phyloP scores from a whole-genome alignment of 2,329 filamentous ascomycete species.

The Drechslerella dactyloides region DNA sequence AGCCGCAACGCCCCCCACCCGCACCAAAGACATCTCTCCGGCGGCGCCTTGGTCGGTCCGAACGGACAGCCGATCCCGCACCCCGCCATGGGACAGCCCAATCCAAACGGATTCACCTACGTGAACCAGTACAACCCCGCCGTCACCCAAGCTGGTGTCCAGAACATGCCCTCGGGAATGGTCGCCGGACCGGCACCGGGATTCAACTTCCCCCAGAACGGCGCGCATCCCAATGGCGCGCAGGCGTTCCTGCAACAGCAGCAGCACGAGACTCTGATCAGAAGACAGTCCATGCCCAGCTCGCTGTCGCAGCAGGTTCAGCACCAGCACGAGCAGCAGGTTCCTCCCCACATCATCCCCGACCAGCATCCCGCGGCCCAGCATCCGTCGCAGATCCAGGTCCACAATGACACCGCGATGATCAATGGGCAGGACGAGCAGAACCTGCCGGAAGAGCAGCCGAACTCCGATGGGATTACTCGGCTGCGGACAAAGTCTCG shows the following conservation, averaged over 20 bases:
- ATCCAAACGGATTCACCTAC: constrained; percentile 42
- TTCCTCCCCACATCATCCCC: constrained; percentile 62
- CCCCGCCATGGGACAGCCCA: constrained; percentile 32
- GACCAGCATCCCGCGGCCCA: constrained; percentile 57
- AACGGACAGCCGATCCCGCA: constrained; percentile 45
- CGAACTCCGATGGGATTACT: constrained; percentile 59
- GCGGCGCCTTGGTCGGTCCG: constrained; percentile 38
- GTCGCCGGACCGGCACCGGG: constrained; percentile 7
- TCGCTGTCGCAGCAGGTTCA: constrained; percentile 54
- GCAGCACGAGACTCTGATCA: constrained; percentile 57
- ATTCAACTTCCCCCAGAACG: constrained; percentile 37
- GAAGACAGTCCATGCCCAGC: constrained; percentile 55
- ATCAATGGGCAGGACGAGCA: constrained; percentile 56
- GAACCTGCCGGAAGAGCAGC: constrained; percentile 62
- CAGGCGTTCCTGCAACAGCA: constrained; percentile 72
- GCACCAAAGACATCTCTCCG: constrained; percentile 42
- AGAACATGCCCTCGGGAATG: constrained; percentile 22
- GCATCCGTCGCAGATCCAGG: constrained; percentile 56
- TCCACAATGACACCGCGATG: constrained; percentile 56
- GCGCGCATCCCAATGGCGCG: constrained; percentile 59
- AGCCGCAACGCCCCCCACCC: constrained; percentile 49
- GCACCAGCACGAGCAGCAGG: constrained; percentile 64
- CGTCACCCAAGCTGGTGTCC: constrained; percentile 36
- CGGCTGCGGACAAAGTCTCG: constrained; percentile 79
- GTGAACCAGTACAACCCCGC: constrained; percentile 49